Evolutionary conservation across 148 eudicot genomes (phyloP).

Genomic region (Hydrangea macrophylla): DNA sequence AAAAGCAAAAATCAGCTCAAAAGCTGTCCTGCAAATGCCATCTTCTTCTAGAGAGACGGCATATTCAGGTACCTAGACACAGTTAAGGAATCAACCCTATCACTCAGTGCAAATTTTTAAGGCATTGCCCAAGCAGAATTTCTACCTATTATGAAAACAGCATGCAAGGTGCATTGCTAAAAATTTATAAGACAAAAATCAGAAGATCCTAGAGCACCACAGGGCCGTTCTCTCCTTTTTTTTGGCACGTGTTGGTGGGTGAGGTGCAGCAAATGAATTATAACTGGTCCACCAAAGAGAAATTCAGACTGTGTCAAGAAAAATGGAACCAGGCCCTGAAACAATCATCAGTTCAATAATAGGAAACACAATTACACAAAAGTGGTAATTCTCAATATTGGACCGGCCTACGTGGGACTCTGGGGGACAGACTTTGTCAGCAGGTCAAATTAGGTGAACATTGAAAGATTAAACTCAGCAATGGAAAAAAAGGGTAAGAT

Average conservation of each 20-base stretch:
- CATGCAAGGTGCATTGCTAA: no score
- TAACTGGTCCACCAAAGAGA: background rate
- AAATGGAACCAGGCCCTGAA: background rate
- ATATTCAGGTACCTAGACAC: constrained; percentile 82
- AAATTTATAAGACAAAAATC: background rate
- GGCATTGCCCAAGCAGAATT: background rate
- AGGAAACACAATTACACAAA: background rate
- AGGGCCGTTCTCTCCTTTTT: background rate
- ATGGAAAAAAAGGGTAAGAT: no score
- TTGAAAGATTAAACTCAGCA: no score
- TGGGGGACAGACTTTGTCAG: no score
- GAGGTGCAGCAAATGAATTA: no score
- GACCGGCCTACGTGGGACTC: no score
- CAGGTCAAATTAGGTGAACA: no score
- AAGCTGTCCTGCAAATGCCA: constrained; percentile 78
- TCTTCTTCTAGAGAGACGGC: constrained; percentile 84
- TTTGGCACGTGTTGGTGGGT: no score
- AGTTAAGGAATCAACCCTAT: constrained; percentile 42
- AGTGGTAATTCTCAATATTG: no score
- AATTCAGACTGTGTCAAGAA: background rate
- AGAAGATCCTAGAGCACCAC: background rate
- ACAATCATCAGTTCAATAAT: background rate
- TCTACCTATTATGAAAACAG: no score
- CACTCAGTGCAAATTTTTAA: background rate
- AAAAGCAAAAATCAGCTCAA: constrained; percentile 92